These are phyloP conservation scores for Bothriochloa decipiens DNA, from an alignment of 176 grass and related monocot genomes.

Conservation along the genomic window DNA sequence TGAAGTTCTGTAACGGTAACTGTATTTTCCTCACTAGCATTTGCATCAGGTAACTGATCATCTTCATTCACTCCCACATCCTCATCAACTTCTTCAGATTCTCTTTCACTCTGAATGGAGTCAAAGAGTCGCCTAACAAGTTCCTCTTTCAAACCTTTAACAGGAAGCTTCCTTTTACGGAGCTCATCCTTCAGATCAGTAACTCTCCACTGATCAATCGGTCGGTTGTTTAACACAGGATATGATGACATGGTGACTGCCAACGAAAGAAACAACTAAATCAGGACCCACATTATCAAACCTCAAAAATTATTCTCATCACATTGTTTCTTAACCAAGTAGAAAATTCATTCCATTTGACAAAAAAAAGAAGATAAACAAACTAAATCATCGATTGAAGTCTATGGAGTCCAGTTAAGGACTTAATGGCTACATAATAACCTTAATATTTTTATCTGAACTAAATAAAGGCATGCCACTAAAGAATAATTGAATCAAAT, in stretches of 20 bases:
- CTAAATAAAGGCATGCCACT: background rate
- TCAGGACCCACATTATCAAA: background rate
- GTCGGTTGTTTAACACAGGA: constrained; percentile 83
- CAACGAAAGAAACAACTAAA: constrained; percentile 28
- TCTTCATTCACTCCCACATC: background rate
- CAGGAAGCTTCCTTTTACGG: constrained; percentile 73
- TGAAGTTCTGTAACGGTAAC: constrained; percentile 31
- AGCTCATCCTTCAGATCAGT: constrained; percentile 95
- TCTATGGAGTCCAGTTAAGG: background rate
- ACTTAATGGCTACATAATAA: background rate
- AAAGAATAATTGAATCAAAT: background rate
- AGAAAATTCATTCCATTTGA: background rate
- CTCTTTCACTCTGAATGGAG: constrained; percentile 64
- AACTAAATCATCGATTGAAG: constrained; percentile 13
- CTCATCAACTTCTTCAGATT: constrained; percentile 21
- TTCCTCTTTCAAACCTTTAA: constrained; percentile 96
- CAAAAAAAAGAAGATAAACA: background rate
- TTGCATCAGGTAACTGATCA: constrained; percentile 32
- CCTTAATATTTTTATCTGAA: background rate
- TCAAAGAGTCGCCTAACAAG: constrained; percentile 83
- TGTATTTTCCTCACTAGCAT: constrained; percentile 35
- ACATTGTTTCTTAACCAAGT: background rate
- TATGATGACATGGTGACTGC: constrained; percentile 74
- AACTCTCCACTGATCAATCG: constrained; percentile 97
- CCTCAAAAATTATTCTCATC: background rate